Conservation (phyloP, 1,284 basidiomycete genomes). For the Trichosporon sp. region DNA sequence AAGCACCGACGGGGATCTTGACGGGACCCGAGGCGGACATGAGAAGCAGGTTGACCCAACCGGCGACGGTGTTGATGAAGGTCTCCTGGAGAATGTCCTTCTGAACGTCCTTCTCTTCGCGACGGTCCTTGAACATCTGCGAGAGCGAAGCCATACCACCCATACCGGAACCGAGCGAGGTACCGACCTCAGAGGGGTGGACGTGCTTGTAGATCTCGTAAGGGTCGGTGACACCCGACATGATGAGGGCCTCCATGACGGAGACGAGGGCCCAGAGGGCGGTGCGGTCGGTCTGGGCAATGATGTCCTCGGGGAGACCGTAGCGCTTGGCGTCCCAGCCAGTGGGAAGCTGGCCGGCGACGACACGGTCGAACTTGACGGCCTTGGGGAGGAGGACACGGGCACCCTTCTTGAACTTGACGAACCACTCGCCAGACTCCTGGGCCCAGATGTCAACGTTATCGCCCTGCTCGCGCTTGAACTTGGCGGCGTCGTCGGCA, state of each 20-base stretch:
- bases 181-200: slow-evolving; percentile 94
- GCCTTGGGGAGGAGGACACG: slow-evolving; percentile 92
- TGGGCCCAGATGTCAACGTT: slow-evolving; percentile 93
- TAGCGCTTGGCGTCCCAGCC: slow-evolving; percentile 96
- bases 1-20: slow-evolving; percentile 98
- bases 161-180: slow-evolving; percentile 93
- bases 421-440: slow-evolving; percentile 89
- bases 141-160: slow-evolving; percentile 86
- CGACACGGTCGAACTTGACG: slow-evolving; percentile 89
- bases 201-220: slow-evolving; percentile 96
- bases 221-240: slow-evolving; percentile 96
- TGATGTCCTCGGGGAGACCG: slow-evolving; percentile 96
- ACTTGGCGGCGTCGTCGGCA: slow-evolving; percentile 86
- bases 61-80: slow-evolving; percentile 97
- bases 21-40: slow-evolving; percentile 94
- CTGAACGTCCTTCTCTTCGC: slow-evolving; percentile 95
- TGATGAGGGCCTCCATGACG: slow-evolving; percentile 92
- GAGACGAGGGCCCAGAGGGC: slow-evolving; percentile 95
- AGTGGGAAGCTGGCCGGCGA: slow-evolving; percentile 94
- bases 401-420: slow-evolving; percentile 98
- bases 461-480: slow-evolving; percentile 95
- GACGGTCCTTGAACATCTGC: slow-evolving; percentile 98
- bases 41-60: slow-evolving; percentile 93
- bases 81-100: slow-evolving; percentile 98
- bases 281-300: slow-evolving; percentile 84